phyloP scores from a whole-genome alignment of 179 eudicot genomes.

The Carnegiea gigantea region DNA sequence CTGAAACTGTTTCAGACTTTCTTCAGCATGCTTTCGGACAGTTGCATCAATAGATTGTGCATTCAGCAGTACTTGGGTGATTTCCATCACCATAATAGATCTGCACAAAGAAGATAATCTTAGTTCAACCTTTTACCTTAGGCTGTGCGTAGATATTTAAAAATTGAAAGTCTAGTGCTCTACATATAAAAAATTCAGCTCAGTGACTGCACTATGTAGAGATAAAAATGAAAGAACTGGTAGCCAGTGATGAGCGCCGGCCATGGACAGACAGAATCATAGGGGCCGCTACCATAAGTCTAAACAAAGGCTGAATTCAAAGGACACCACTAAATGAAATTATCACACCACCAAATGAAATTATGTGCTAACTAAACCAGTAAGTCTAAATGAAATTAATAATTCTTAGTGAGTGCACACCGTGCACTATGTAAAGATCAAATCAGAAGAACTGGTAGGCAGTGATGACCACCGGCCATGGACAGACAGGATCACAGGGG shows the following conservation, averaged over 20 bases:
- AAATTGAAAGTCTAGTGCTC: background rate
- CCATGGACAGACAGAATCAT: background rate
- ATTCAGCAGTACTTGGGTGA: slow-evolving; percentile 85
- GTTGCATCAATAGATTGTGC: slow-evolving; percentile 89
- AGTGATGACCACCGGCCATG: background rate
- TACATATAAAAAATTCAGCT: background rate
- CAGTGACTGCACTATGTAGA: background rate
- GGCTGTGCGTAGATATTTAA: background rate
- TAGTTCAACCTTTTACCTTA: background rate
- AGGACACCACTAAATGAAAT: background rate
- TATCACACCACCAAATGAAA: background rate
- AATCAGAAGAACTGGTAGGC: background rate
- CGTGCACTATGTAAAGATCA: background rate
- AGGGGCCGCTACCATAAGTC: background rate
- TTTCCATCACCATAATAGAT: slow-evolving; percentile 74
- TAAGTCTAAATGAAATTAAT: background rate
- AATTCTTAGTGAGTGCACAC: background rate
- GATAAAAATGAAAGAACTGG: background rate
- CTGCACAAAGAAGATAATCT: slow-evolving; percentile 17
- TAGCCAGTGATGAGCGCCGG: background rate
- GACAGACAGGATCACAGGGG: background rate
- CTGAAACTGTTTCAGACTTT: slow-evolving; percentile 75
- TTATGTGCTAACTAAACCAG: too few relatives aligned
- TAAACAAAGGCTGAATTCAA: background rate
- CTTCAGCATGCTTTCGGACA: slow-evolving; percentile 90